Conservation (phyloP, 176 grass and related monocot genomes). For the Triticum timopheevii region DNA sequence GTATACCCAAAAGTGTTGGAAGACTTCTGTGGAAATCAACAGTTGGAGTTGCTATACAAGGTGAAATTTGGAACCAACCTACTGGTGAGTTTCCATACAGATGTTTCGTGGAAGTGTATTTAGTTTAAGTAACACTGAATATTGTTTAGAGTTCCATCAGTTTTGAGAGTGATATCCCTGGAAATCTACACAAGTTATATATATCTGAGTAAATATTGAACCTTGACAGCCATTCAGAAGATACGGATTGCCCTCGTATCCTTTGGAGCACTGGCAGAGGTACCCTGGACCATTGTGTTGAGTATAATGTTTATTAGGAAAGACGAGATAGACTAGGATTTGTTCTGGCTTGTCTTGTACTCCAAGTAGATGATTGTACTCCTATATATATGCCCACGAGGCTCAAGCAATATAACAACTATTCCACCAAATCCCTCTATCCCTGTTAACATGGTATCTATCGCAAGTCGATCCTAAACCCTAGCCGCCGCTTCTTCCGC, state of each 20-base stretch:
- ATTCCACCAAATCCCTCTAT: too few species aligned
- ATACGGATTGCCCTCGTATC: constrained; percentile 20
- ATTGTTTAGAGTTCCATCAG: background rate
- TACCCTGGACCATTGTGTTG: constrained; percentile 6
- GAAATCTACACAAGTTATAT: background rate
- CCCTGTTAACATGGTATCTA: too few species aligned
- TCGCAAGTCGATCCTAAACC: too few species aligned
- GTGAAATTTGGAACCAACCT: background rate
- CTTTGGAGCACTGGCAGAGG: constrained; percentile 7
- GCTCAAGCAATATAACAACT: too few species aligned
- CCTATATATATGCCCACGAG: too few species aligned
- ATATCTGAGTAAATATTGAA: background rate
- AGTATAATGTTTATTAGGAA: too few species aligned
- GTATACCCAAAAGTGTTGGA: background rate
- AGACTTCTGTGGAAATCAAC: background rate
- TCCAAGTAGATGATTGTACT: too few species aligned
- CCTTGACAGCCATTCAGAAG: constrained; percentile 9
- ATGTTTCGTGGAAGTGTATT: background rate
- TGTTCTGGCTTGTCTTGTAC: too few species aligned
- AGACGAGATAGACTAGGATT: too few species aligned
- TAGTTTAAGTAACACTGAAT: background rate
- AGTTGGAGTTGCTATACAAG: background rate
- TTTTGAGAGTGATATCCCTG: background rate
- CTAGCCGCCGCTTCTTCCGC: too few species aligned
- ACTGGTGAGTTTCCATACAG: background rate